Evolutionary conservation across 768 basidiomycete species (phyloP).

Genomic region (Lactarius sanguifluus): DNA sequence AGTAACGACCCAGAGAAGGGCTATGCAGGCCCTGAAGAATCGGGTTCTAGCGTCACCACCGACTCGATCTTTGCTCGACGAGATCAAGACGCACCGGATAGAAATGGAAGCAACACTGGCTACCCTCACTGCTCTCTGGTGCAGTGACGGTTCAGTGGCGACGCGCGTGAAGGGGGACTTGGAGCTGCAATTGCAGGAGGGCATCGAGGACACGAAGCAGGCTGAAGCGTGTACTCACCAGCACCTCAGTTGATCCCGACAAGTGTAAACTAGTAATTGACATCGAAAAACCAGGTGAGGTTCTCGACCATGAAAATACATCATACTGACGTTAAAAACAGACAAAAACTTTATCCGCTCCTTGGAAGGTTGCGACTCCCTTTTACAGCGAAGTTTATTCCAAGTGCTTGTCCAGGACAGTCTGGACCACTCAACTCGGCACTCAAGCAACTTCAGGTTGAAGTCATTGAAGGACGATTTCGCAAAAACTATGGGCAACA

Average conservation of each 20-base stretch:
- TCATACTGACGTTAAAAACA: background rate
- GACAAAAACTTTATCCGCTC: background rate
- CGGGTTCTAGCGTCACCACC: too few relatives aligned
- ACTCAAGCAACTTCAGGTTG: constrained; percentile 2
- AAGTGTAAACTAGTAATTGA: background rate
- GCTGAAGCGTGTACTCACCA: background rate
- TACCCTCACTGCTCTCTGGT: background rate
- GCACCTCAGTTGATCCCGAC: background rate
- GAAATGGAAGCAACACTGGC: background rate
- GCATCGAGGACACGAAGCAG: background rate
- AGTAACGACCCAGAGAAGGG: too few relatives aligned
- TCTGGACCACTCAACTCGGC: background rate
- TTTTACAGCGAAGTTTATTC: constrained; percentile 6
- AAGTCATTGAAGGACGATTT: background rate
- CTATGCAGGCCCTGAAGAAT: too few relatives aligned
- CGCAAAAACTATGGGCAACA: background rate
- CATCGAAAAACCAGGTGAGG: background rate
- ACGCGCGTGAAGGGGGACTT: background rate
- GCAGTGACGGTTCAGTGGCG: background rate
- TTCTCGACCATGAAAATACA: background rate
- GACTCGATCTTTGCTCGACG: too few relatives aligned
- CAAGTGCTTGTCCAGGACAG: constrained; percentile 7
- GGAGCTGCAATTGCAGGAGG: background rate
- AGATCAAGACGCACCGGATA: too few relatives aligned
- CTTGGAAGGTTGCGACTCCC: background rate